Base-by-base conservation (phyloP, 192 early-diverging fungal genomes). In the Dimargaris xerosporica region DNA sequence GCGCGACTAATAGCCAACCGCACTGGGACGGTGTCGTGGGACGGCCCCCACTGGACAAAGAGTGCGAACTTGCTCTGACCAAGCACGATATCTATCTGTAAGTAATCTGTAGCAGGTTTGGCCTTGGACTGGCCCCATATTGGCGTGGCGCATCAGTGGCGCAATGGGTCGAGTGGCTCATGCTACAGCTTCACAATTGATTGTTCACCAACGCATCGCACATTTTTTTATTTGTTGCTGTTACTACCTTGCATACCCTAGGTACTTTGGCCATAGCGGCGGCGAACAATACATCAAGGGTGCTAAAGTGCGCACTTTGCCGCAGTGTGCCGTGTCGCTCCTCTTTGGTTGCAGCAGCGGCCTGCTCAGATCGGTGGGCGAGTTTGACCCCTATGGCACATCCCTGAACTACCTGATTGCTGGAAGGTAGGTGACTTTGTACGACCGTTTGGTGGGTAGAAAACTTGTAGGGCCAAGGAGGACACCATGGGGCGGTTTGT, bases 301-400 rank as follows among this genome's bases (percentile, higher is more conserved):
- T 0, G 65, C 83, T 5, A 71, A 76, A 29, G 74, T 96, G 29
- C 82, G 86, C 11, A 65, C 77, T 41, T 67, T 93, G 10, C 65
- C 78, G 0, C 69, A 71, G 16, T 91, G 92, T 56, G 81, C 91
- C 5, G 88, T 91, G 0, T 73, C 89, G 0, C 65, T 99, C 31
- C 68, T 99, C 47, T 77, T 99, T 66, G 96, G 96, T 1, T 99
- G 96, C 69, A 96, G 94, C 65, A 94, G 91, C 63, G 96, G 94
- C 21, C 69, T 70, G 21, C 70, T 98, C 11, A 72, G 76, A 53
- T 67, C 76, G 0, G 74, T 63, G 0, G 94, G 94, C 0, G 91
- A 94, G 56, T 98, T 88, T 73, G 93, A 99, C 66, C 86, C 94
- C 2, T 69, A 77, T 44, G 94, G 96, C 3, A 84, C 84, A 29